These are phyloP conservation scores for Tribonema minus DNA, from an alignment of 108 stramenopile species.

Conservation along the genomic window DNA sequence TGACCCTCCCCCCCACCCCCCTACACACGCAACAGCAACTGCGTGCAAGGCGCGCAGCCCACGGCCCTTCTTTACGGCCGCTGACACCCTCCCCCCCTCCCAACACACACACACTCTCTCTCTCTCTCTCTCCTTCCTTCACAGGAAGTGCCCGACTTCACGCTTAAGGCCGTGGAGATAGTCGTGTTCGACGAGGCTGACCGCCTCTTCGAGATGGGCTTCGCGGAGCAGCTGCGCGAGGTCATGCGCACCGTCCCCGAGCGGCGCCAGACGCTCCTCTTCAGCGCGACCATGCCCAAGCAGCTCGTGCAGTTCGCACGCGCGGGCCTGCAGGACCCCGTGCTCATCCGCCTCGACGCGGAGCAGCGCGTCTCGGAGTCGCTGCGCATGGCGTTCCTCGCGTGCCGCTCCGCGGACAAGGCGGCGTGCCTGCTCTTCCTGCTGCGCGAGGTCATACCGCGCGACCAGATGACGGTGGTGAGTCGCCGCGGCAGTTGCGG, in stretches of 20 bases:
- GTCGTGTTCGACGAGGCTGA: conserved; percentile 97
- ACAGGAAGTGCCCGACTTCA: conserved; percentile 79
- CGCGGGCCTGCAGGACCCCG: conserved; percentile 85
- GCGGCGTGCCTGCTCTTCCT: conserved; percentile 85
- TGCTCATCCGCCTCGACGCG: conserved; percentile 86
- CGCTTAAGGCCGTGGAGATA: conserved; percentile 71
- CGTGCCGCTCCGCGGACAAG: conserved; percentile 80
- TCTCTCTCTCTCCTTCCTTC: not conserved
- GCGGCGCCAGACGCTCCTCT: conserved; percentile 83
- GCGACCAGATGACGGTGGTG: conserved; percentile 33
- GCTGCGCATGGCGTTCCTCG: conserved; percentile 79
- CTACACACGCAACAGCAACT: too few relatives aligned
- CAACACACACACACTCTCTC: not conserved
- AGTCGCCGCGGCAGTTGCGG: conserved; percentile 42
- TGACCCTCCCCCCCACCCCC: too few relatives aligned
- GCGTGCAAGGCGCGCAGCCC: too few relatives aligned
- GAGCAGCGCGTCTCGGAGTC: conserved; percentile 88
- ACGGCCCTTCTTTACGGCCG: too few relatives aligned
- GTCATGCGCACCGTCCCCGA: conserved; percentile 47
- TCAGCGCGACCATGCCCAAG: conserved; percentile 94
- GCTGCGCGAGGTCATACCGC: conserved; percentile 74
- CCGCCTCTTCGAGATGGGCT: conserved; percentile 97
- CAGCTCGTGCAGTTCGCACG: conserved; percentile 92
- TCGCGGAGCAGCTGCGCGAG: conserved; percentile 75
- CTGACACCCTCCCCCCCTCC: not conserved